Evolutionary conservation across 805 yeast species (phyloP), one percentile per base, ranked within the genome.

Genomic region (Metschnikowia bowlesiae): DNA sequence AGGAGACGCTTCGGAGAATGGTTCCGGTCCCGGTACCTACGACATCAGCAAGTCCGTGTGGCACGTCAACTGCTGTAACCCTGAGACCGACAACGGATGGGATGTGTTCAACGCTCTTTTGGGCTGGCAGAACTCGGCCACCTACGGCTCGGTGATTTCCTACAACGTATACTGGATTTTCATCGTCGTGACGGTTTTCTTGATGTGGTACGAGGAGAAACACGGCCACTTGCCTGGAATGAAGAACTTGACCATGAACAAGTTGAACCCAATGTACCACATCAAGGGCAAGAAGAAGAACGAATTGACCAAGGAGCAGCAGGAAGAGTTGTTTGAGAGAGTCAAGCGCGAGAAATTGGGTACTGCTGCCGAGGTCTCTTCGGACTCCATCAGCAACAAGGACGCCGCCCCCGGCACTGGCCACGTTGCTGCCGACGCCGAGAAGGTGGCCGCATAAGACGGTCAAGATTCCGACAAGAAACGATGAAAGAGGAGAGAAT

Each of bases 11-110:
- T 79, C 96, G 34, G 98, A 92, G 70, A 73, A 76, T 59, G 98
- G 98, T 61, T 77, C 84, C 47, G 98, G 98, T 58, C 91, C 96
- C 38, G 98, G 98, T 65, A 85, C 97, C 29, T 92, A 92, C 71
- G 85, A 92, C 68, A 81, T 92, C 62, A 63, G 75, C 44, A 79
- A 79, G 62, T 71, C 86, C 11, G 97, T 92, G 30, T 92, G 96
- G 91, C 98, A 92, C 72, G 94, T 92, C 54, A 90, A 92, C 78
- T 92, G 97, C 74, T 92, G 97, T 75, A 90, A 91, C 71, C 97
- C 97, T 36, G 92, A 86, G 68, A 75, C 78, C 52, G 92, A 87
- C 69, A 84, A 87, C 60, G 97, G 97, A 74, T 92, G 97, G 97
- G 97, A 90, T 80, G 84, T 92, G 54, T 92, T 92, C 79, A 92